Conservation (phyloP, 2,329 filamentous ascomycete genomes). For the Pestalotiopsis sp. region DNA sequence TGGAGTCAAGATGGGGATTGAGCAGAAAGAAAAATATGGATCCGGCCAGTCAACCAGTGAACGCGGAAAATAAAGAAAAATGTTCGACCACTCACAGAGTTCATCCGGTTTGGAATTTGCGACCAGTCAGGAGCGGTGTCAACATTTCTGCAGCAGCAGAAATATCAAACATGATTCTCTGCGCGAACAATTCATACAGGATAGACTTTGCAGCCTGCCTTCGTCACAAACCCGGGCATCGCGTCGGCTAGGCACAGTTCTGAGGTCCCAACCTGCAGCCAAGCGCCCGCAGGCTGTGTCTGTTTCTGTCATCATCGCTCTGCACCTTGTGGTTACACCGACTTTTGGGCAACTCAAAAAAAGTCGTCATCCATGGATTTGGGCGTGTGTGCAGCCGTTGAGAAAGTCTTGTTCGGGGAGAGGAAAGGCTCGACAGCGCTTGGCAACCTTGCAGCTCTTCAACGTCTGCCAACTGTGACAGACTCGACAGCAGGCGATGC, state of each 20-base stretch:
- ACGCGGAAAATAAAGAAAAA: not conserved
- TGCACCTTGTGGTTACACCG: constrained; percentile 13
- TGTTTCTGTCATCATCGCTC: not conserved
- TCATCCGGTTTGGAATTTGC: not conserved
- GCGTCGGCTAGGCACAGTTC: not conserved
- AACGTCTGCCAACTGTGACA: not conserved
- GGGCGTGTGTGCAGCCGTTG: not conserved
- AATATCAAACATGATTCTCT: not conserved
- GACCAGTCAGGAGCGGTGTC: constrained; percentile 4
- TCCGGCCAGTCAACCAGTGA: not conserved
- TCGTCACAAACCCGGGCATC: not conserved
- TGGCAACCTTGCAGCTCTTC: constrained; percentile 1
- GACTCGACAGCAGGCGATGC: too few relatives aligned
- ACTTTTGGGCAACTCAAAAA: constrained; percentile 7
- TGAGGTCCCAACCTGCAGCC: not conserved
- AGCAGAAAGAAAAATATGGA: not conserved
- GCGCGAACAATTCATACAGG: not conserved
- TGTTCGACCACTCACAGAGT: constrained; percentile 3
- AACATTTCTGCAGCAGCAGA: not conserved
- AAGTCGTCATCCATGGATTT: not conserved
- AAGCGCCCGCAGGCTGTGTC: not conserved
- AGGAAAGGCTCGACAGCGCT: not conserved
- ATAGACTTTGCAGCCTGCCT: not conserved
- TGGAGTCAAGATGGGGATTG: not conserved
- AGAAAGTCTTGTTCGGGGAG: not conserved